Base-by-base conservation (phyloP, 2,329 filamentous ascomycete species). In the Leptographium lundbergii region DNA sequence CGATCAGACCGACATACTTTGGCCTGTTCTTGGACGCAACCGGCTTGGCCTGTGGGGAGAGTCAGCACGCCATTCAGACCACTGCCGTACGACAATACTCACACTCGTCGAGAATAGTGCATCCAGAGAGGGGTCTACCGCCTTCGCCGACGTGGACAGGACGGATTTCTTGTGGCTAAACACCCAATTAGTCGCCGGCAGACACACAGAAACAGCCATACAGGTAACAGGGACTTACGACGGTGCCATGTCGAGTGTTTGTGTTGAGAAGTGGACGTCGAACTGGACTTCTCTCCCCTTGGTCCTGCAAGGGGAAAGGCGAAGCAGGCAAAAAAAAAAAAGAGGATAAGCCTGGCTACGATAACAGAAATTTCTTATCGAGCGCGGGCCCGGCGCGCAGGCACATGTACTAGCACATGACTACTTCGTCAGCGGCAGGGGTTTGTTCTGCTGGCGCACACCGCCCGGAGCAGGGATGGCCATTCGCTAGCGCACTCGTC, bases 91-190 rank as follows among this genome's bases (percentile, higher is more conserved):
- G 4, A 13, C 6, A 36, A 13, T 2, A 47, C 59, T 57, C 79
- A 89, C 87, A 76, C 87, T 90, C 60, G 79, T 76, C 60, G 85
- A 79, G 73, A 91, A 91, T 47, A 91, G 77, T 62, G 85, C 84
- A 67, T 85, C 78, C 64, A 91, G 75, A 59, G 78, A 74, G 69
- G 87, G 85, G 75, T 91, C 87, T 61, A 90, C 76, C 61, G 78
- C 76, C 70, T 81, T 81, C 59, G 74, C 72, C 42, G 77, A 72
- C 62, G 74, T 75, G 57, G 70, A 64, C 61, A 82, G 65, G 17
- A 60, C 10, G 2, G 57, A 60, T 47, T 63, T 63, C 58, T 60
- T 64, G 24, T 24, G 9, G 0, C 36, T 34, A 47, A 13, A 32
- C 6, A 56, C 36, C n/a, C 9, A 6, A 51, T 56, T 32, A 59